Evolutionary conservation across 805 yeast genomes (phyloP), one percentile per base, ranked within the genome.

Genomic region (Phaffomyces opuntiae): DNA sequence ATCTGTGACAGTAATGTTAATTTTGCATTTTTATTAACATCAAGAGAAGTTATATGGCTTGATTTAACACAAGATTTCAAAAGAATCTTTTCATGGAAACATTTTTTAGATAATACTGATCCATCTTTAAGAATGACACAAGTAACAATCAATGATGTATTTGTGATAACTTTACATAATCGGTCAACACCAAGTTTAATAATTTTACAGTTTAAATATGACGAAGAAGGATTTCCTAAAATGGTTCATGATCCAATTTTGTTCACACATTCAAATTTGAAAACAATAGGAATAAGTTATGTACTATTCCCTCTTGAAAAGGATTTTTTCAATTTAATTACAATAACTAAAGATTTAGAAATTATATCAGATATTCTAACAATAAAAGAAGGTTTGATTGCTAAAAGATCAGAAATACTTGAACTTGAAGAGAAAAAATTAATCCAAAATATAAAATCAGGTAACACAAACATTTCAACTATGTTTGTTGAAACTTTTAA

Each of bases 51-150:
- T 8, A 72, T 78, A 0, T 66, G 89, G 71, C 53, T 82, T 17
- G 67, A 62, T 17, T 49, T 67, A 12, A 58, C 59, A 16, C 44
- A 52, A 14, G 62, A 64, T 1, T 56, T 77, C n/a, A 63, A 63
- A 29, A 69, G 84, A 47, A 48, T 77, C 3, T 55, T 87, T 1
- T 75, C 90, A 0, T 85, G 95, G 90, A 83, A 81, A 49, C 96
- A 88, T 61, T 75, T 65, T 49, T 61, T 84, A 21, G 72, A 73
- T 38, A 69, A 74, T 8, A 51, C 59, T 1, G 95, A 87, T 53
- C 72, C 74, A 1, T 71, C 87, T 0, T 53, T 81, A 45, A 64
- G 59, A 43, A 46, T 83, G 44, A 51, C 59, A 2, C 56, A 72
- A 2, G 57, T 63, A 12, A 44, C 55, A 9, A 36, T 60, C 4